phyloP scores from a whole-genome alignment of 768 basidiomycete genomes.

The Auriculariales sp. region DNA sequence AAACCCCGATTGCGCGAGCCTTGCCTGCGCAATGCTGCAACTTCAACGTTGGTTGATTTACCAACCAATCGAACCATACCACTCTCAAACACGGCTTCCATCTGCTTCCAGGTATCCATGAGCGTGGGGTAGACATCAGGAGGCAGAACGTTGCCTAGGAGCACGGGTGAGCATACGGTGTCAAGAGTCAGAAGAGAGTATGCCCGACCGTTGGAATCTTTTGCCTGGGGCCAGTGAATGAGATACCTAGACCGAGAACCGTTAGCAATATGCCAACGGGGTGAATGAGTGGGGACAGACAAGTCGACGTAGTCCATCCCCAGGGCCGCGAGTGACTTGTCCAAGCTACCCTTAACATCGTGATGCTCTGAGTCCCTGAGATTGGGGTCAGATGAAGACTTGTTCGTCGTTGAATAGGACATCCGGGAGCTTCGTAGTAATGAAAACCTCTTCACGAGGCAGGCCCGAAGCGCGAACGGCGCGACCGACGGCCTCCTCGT shows the following conservation, averaged over 20 bases:
- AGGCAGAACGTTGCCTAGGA: not conserved
- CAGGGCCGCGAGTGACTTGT: slow-evolving; percentile 51
- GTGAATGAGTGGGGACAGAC: slow-evolving; percentile 24
- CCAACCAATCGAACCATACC: slow-evolving; percentile 19
- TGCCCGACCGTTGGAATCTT: not conserved
- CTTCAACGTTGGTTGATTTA: not conserved
- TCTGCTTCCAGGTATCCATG: slow-evolving; percentile 62
- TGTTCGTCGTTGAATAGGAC: not conserved
- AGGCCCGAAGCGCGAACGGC: slow-evolving; percentile 70
- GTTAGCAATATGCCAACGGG: slow-evolving; percentile 5
- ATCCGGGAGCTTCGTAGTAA: slow-evolving; percentile 33
- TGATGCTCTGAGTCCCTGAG: slow-evolving; percentile 50
- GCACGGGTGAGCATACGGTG: not conserved
- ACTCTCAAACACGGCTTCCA: slow-evolving; percentile 54
- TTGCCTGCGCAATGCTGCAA: not conserved
- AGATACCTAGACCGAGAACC: too few species aligned
- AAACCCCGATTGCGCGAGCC: slow-evolving; percentile 20
- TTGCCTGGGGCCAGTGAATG: slow-evolving; percentile 23
- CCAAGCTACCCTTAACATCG: slow-evolving; percentile 44
- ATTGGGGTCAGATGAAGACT: slow-evolving; percentile 30
- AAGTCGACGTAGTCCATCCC: slow-evolving; percentile 69
- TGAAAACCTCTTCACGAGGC: slow-evolving; percentile 56
- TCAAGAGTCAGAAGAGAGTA: not conserved
- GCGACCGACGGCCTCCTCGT: slow-evolving; percentile 69
- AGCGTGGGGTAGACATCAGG: not conserved